Evolutionary conservation across 1,284 basidiomycete genomes (phyloP), one percentile per base, ranked within the genome.

Genomic region (Golubevia sp.): DNA sequence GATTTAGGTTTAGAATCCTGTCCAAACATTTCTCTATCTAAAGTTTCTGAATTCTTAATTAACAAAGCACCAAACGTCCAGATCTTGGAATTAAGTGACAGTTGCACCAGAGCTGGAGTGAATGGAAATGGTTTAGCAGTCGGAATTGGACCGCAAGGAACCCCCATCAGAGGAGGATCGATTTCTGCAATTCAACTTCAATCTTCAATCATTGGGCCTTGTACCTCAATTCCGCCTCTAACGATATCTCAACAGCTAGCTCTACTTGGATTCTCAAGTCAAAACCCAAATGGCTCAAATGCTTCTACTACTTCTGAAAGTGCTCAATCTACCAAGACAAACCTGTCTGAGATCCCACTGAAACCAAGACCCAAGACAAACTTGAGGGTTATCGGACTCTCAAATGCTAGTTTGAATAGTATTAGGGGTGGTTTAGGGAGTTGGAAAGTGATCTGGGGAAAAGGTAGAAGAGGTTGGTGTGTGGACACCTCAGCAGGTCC

Each of bases 391-490:
- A 88, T 98, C 62, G 96, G 97, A 84, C 86, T 98, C 20, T 90
- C 91, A 25, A 87, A 89, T n/a, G 86, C 89, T 2, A 87, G 92
- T 70, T 87, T 98, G 4, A 86, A 88, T 55, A 87, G 87, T 6
- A 86, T 95, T 0, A 90, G 91, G 6, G 88, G 88, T 0, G 94
- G 94, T 2, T 91, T 90, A 0, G 90, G 89, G 2, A 85, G 90
- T 0, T 99, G 96, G 96, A 89, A 91, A 63, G 91, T 93, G 63
- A 87, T 98, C 48, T 88, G 89, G 71, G 94, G 92, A 76, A 95
- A 97, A 79, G 96, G 96, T 2, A 90, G 94, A 0, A 86, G 96
- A 50, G 95, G 94, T 1, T 99, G 96, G 94, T 97, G 95, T 76
- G 93, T 96, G 61, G 92, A 97, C 82, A 88, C 90, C 0, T 91